These are phyloP conservation scores for Quaeritorhiza haematococci DNA, from an alignment of 371 early-diverging fungal species.

Conservation along the genomic window DNA sequence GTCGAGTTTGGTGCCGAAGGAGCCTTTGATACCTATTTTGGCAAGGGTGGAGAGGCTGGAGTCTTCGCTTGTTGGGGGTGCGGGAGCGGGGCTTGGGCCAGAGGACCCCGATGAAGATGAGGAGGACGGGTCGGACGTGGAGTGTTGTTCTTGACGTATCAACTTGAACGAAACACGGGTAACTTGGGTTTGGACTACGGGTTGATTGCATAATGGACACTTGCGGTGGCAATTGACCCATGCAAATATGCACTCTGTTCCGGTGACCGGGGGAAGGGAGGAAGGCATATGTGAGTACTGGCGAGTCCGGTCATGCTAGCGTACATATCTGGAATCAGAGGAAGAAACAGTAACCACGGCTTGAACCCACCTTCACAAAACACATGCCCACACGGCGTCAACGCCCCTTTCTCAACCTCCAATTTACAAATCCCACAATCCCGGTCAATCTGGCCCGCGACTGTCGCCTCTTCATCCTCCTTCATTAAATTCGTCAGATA, in stretches of 20 bases:
- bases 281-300: no score
- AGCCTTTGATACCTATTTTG: slow-evolving; percentile 20
- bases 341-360: background rate
- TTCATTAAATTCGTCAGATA: slow-evolving; percentile 42
- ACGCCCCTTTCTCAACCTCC: slow-evolving; percentile 42
- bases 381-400: slow-evolving; percentile 60
- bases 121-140: background rate
- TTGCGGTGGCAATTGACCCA: slow-evolving; percentile 41
- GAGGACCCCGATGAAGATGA: slow-evolving; percentile 2
- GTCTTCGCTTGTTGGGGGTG: background rate
- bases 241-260: slow-evolving; percentile 33
- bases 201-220: slow-evolving; percentile 40
- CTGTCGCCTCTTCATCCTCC: slow-evolving; percentile 18
- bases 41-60: slow-evolving; percentile 8
- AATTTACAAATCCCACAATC: slow-evolving; percentile 56
- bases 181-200: background rate
- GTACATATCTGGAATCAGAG: background rate
- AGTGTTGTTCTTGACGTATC: background rate
- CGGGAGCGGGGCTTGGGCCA: background rate
- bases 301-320: no score
- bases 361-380: slow-evolving; percentile 37
- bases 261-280: no score
- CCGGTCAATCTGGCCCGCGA: slow-evolving; percentile 13
- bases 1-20: slow-evolving; percentile 56
- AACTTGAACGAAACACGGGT: slow-evolving; percentile 5